These are phyloP conservation scores for Picochlorum sp. DNA, from an alignment of 139 green algal species.

Conservation along the genomic window DNA sequence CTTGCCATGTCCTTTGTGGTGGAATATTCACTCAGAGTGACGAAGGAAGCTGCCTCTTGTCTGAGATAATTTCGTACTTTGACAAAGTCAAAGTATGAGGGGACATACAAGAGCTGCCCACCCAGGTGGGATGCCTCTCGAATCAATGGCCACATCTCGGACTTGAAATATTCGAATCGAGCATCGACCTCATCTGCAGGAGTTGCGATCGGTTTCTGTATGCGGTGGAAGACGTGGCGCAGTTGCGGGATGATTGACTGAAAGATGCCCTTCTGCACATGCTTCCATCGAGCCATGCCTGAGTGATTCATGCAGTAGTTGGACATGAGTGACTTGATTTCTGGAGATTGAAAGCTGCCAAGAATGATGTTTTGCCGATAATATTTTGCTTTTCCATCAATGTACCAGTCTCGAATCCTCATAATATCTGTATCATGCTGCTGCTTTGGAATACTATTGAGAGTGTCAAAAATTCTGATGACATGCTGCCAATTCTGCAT, in stretches of 20 bases:
- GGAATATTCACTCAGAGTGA: constrained; percentile 74
- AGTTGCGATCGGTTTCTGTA: constrained; percentile 24
- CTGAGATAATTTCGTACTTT: constrained; percentile 33
- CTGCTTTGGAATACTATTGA: constrained; percentile 75
- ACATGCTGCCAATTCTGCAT: constrained; percentile 90
- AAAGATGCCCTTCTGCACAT: constrained; percentile 59
- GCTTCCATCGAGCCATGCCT: constrained; percentile 38
- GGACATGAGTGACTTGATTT: constrained; percentile 67
- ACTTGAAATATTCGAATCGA: constrained; percentile 79
- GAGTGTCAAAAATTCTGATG: constrained; percentile 36
- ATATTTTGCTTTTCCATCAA: constrained; percentile 33
- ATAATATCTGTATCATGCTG: constrained; percentile 90
- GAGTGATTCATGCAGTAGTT: constrained; percentile 40
- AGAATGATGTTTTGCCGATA: constrained; percentile 87
- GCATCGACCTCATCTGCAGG: constrained; percentile 45
- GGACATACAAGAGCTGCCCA: constrained; percentile 71
- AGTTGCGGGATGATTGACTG: constrained; percentile 60
- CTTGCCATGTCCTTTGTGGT: constrained; percentile 51
- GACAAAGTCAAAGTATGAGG: constrained; percentile 96
- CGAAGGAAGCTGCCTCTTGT: constrained; percentile 44
- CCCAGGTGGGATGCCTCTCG: constrained; percentile 30
- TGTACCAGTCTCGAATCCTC: constrained; percentile 59
- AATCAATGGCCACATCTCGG: constrained; percentile 64
- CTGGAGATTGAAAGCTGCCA: constrained; percentile 54
- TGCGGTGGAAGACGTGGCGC: constrained; percentile 81